These are phyloP conservation scores for Citrus hindsii DNA, from an alignment of 345 rosid species.

Conservation along the genomic window DNA sequence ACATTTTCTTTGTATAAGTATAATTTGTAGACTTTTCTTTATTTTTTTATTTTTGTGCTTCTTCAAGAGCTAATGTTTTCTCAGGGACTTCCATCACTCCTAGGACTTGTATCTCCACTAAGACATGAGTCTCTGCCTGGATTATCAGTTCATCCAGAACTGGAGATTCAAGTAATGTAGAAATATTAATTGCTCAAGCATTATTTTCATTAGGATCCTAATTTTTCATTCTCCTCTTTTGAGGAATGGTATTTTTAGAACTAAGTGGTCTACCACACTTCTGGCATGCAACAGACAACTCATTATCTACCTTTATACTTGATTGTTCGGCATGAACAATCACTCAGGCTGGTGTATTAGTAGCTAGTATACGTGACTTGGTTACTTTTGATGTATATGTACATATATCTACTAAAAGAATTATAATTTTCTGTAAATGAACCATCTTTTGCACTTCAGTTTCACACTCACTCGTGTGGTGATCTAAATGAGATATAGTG, in stretches of 20 bases:
- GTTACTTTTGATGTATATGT: neutral
- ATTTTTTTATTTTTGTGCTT: neutral
- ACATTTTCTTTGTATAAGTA: neutral
- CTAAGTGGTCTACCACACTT: neutral
- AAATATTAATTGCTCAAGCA: neutral
- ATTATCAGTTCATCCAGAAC: neutral
- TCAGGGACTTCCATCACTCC: no score
- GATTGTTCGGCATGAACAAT: neutral
- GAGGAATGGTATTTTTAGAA: neutral
- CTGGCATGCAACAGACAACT: fast-evolving
- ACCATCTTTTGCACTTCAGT: neutral
- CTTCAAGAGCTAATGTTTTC: neutral
- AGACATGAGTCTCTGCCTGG: no score
- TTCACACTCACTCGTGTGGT: neutral
- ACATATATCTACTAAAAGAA: neutral
- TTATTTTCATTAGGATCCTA: neutral
- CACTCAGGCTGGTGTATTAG: neutral
- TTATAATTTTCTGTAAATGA: no score
- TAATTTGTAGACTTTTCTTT: neutral
- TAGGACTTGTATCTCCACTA: no score
- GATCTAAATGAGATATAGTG: no score
- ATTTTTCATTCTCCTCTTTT: neutral
- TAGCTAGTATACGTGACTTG: neutral
- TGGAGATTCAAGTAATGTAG: neutral
- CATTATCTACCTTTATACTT: neutral